Base-by-base conservation (phyloP, 257 asterid genomes). In the Apocynum venetum region DNA sequence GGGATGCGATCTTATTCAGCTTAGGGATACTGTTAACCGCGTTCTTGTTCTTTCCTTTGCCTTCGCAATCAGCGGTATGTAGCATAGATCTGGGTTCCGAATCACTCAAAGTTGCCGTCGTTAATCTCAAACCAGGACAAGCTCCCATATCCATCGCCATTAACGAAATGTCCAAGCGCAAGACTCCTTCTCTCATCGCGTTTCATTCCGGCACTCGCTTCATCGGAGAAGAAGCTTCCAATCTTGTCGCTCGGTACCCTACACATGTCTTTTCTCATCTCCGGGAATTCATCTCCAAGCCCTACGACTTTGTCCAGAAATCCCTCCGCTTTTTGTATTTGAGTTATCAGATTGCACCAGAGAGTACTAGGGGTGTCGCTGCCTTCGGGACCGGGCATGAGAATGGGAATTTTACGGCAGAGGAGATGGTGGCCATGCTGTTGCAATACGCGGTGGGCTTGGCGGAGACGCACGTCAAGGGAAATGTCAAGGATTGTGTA, bases 1-100 rank as follows among this genome's bases (percentile, higher is more conserved):
- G 76, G 57, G 49, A 47, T 25, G 31, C 77, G 73, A 84, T 67
- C 79, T 68, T 84, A 9, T 76, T 86, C 77, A 87, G 86, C 46
- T 76, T 83, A 57, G 82, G 90, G 75, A 79, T 91, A 79, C 51
- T 87, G 40, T 65, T 91, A 36, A 83, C 89, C 3, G 46, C 86
- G 60, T 71, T 89, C 4, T 71, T 86, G 40, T 56, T 40, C 2
- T 83, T 77, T 56, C 79, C 88, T 2, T 79, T 81, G 63, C 86
- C 70, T 5, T 81, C 93, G 41, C 85, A 92, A 86, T 90, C 99
- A 68, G 98, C 99, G 8, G 99, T 96, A 10, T 92, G 92, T 9
- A 93, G 98, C 85, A 87, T 96, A 91, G 99, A 96, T 93, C 98
- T 96, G 80, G 99, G 99, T 67, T 93, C 99, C 6, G 99, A 96